These are phyloP conservation scores for Trypanosoma mega DNA, from an alignment of 208 protist species.

Conservation along the genomic window DNA sequence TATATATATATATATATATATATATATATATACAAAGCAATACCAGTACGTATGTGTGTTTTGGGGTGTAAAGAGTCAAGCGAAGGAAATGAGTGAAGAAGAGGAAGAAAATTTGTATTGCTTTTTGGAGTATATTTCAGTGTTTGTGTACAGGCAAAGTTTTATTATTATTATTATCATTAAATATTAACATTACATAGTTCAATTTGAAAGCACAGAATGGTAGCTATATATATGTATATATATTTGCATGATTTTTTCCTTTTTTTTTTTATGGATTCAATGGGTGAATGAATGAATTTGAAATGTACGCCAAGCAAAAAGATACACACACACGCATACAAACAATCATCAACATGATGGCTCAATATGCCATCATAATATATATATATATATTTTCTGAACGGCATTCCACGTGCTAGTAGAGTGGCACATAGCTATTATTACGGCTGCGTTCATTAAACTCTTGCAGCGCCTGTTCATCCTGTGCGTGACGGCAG, in stretches of 20 bases:
- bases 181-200: too few species aligned
- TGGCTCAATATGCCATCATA: too few species aligned
- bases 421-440: slow-evolving; percentile 7
- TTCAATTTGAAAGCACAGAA: too few species aligned
- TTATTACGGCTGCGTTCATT: slow-evolving; percentile 1
- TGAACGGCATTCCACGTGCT: too few species aligned
- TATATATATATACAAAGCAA: not conserved
- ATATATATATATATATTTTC: too few species aligned
- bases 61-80: not conserved
- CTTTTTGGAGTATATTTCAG: not conserved
- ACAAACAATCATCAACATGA: not conserved
- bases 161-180: too few species aligned
- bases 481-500: slow-evolving; percentile 2
- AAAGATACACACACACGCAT: slow-evolving; percentile 6
- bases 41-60: not conserved
- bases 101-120: not conserved
- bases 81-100: not conserved
- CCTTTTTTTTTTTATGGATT: too few species aligned
- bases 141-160: too few species aligned
- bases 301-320: too few species aligned
- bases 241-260: too few species aligned
- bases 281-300: too few species aligned
- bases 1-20: slow-evolving; percentile 1
- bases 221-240: too few species aligned
- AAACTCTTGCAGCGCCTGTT: not conserved